Base-by-base conservation (phyloP, 257 asterid species). In the Nicotiana benthamiana region DNA sequence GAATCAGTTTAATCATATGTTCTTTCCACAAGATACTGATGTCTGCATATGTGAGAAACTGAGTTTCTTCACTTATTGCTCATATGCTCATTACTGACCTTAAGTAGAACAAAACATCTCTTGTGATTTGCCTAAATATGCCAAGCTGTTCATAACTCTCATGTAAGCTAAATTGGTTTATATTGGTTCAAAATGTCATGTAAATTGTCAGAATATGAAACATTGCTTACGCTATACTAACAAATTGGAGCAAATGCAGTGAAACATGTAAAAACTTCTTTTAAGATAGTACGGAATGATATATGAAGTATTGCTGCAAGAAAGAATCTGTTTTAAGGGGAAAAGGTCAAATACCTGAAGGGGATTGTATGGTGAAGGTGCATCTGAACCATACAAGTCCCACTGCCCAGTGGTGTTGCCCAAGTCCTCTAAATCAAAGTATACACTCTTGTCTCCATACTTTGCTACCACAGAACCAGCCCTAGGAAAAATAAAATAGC, bases 311-410 rank as follows among this genome's bases (percentile, higher is more conserved):
- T 11, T 40, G 12, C 34, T 20, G 20, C 34, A 70, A 22, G 20
- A 11, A 72, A 46, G 36, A 43, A 72, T 13, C 2, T 12, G 59
- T 22, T 70, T 70, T 8, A 10, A 10, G 43, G 43, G 59, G 4
- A 20, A 9, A 60, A 83, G 6, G 1, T 2, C 5, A 72, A 17
- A 56, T 77, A 94, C 99, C 99, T 95, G 99, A 74, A 95, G 91
- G 66, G 94, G 12, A 82, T 92, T 95, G 90, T 95, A 95, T 26
- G 97, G 97, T 13, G 99, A 93, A 34, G 99, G 94, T 9, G 97
- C 97, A 88, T 95, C 98, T 22, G 98, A 93, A 43, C 99, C 99
- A 83, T 95, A 95, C 92, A 93, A 87, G 85, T 95, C 98, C 99
- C 99, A 95, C 80, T 93, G 93, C 5, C 99, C 98, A 63, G 97